These are phyloP conservation scores for Pleurotus platypus DNA, from an alignment of 768 basidiomycete species.

Conservation along the genomic window DNA sequence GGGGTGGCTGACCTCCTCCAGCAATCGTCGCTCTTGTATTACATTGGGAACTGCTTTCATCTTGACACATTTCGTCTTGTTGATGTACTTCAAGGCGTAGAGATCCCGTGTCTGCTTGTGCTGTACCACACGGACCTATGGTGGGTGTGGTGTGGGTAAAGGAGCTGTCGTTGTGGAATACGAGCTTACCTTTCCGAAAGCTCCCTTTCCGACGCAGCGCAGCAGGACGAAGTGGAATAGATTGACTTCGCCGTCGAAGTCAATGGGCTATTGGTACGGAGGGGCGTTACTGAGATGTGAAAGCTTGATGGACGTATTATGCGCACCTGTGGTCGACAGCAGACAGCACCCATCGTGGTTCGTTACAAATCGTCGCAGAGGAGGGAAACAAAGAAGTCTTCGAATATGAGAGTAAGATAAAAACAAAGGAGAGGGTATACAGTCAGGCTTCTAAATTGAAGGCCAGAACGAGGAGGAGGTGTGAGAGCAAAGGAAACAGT, in stretches of 20 bases:
- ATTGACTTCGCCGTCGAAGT: slow-evolving; percentile 93
- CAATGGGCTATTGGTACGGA: slow-evolving; percentile 63
- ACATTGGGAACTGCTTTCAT: slow-evolving; percentile 99
- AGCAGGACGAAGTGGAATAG: slow-evolving; percentile 96
- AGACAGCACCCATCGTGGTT: slow-evolving; percentile 71
- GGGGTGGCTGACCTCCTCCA: slow-evolving; percentile 76
- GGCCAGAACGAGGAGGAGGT: neutral
- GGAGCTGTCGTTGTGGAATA: slow-evolving; percentile 8
- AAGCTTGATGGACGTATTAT: neutral
- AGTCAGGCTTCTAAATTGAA: neutral
- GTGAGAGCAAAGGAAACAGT: neutral
- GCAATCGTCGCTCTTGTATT: slow-evolving; percentile 88
- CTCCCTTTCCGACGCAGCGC: slow-evolving; percentile 96
- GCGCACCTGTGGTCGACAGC: slow-evolving; percentile 77
- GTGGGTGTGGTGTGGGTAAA: slow-evolving; percentile 6
- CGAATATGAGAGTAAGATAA: neutral
- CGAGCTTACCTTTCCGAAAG: slow-evolving; percentile 86
- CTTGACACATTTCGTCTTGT: slow-evolving; percentile 96
- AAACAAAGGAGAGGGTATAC: slow-evolving; percentile 5
- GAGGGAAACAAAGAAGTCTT: neutral
- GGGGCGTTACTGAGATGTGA: slow-evolving; percentile 1
- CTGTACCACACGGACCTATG: slow-evolving; percentile 95
- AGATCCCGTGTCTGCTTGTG: slow-evolving; percentile 97
- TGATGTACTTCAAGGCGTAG: slow-evolving; percentile 99
- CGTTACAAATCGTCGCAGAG: slow-evolving; percentile 11